Evolutionary conservation across 2,329 filamentous ascomycete genomes (phyloP).

Genomic region (Ophiostoma novo-ulmi): DNA sequence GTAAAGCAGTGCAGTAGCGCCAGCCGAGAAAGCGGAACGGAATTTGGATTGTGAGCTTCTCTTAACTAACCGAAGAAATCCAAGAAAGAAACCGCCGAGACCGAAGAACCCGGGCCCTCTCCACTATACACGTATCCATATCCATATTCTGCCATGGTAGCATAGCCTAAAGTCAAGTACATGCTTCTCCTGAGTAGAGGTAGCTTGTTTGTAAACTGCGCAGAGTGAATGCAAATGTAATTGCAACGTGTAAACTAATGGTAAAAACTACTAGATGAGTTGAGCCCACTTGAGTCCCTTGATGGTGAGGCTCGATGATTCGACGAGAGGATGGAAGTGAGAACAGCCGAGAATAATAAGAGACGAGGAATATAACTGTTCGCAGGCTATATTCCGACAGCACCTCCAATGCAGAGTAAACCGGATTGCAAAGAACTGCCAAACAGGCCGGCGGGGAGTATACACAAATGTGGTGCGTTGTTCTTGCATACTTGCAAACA

Average conservation of each 20-base stretch:
- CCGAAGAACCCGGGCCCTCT: not conserved
- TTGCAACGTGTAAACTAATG: not conserved
- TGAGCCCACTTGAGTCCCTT: not conserved
- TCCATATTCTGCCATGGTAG: not conserved
- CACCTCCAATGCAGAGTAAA: not conserved
- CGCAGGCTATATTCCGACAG: not conserved
- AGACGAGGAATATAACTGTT: not conserved
- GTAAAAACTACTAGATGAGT: not conserved
- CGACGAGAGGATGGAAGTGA: no score
- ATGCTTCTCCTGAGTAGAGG: not conserved
- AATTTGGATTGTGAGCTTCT: not conserved
- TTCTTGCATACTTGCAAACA: not conserved
- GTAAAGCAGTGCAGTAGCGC: slow-evolving; percentile 12
- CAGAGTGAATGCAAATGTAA: not conserved
- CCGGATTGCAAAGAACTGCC: not conserved
- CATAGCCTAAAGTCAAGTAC: slow-evolving; percentile 1
- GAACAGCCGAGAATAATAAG: not conserved
- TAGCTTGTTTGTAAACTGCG: not conserved
- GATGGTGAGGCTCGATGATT: not conserved
- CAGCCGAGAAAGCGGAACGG: not conserved
- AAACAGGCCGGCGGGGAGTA: not conserved
- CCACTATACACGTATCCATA: slow-evolving; percentile 1
- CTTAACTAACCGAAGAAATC: not conserved
- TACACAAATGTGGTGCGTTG: not conserved
- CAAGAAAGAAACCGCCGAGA: not conserved